Evolutionary conservation across 1,139 yeast genomes (phyloP), one percentile per base, ranked within the genome.

Genomic region (Suhomyces anneliseae): DNA sequence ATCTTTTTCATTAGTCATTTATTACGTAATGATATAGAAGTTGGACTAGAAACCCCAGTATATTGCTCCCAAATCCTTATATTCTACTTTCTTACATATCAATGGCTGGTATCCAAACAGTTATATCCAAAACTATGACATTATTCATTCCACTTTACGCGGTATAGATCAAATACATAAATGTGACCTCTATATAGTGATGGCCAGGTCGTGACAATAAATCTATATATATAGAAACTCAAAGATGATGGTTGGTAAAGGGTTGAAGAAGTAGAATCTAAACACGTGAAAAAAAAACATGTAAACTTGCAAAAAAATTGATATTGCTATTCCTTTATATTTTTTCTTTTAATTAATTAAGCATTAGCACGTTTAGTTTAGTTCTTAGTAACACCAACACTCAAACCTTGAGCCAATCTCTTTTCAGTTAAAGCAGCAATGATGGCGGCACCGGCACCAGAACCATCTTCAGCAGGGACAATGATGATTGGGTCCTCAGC

Each of bases 371-470:
- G 24, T 19, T 33, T 43, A 43, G 24, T 19, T 33, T 43, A 43
- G 36, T 43, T 39, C 34, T 43, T 43, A 27, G 26, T 39, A 39
- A 78, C 68, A 64, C 97, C 97, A 47, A 90, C 92, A 53, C 93
- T 82, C 60, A 78, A 72, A 42, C 92, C 92, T 47, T 79, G 74
- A 45, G 74, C 73, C 61, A 87, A 73, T 74, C 98, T 85, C 68
- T 82, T 74, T 68, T 85, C 82, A 47, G 98, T 88, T 70, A 92
- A 80, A 48, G 98, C 97, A 46, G 98, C 97, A 70, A 92, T 92
- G 58, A 93, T 81, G 43, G 98, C 99, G 46, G 98, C 98, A 62
- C 98, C 98, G 39, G 88, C 98, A 72, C 98, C 99, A 46, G 95
- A 85, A 58, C 99, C 99, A 73, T 93, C 99, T 72, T 92, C 97